A percentile compares a stretch with the other conserved stretches of the same genome.
Evolutionary conservation across 805 yeast genomes (phyloP).

Genomic region (Lipomyces sp.): DNA sequence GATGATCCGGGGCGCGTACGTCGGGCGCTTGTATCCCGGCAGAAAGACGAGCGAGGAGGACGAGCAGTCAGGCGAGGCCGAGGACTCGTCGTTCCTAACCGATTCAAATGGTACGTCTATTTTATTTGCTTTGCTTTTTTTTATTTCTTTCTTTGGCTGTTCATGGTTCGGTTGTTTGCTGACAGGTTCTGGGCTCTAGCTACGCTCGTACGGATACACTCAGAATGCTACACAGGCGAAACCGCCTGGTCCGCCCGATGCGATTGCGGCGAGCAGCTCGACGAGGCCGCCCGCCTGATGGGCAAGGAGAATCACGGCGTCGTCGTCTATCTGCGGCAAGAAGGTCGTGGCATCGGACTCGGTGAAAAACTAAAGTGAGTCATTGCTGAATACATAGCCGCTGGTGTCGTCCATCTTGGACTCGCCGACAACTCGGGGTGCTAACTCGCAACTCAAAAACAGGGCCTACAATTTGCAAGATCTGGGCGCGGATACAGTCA

Average conservation of each 20-base stretch:
- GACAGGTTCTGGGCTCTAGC: constrained; percentile 10
- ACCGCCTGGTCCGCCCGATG: constrained; percentile 99
- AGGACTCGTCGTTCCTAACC: constrained; percentile 29
- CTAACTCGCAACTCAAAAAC: no score
- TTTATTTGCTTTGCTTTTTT: no score
- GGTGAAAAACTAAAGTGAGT: constrained; percentile 80
- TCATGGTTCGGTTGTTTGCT: no score
- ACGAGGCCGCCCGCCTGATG: constrained; percentile 94
- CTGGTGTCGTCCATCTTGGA: neutral
- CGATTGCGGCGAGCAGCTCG: constrained; percentile 99
- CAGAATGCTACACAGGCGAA: constrained; percentile 98
- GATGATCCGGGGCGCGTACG: constrained; percentile 98
- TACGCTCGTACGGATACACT: constrained; percentile 79
- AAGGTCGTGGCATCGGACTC: constrained; percentile 98
- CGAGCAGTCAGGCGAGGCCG: constrained; percentile 18
- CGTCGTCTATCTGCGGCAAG: constrained; percentile 92
- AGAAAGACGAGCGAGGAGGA: constrained; percentile 50
- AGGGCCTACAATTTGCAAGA: constrained; percentile 92
- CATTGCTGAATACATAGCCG: neutral
- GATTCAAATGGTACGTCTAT: constrained; percentile 2
- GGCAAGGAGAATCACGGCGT: constrained; percentile 86
- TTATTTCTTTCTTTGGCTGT: neutral
- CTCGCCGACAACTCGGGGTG: neutral
- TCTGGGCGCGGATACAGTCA: constrained; percentile 97
- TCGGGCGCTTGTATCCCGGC: constrained; percentile 88